Conservation (phyloP, 2,329 filamentous ascomycete genomes). For the Ophiostoma perfectum region DNA sequence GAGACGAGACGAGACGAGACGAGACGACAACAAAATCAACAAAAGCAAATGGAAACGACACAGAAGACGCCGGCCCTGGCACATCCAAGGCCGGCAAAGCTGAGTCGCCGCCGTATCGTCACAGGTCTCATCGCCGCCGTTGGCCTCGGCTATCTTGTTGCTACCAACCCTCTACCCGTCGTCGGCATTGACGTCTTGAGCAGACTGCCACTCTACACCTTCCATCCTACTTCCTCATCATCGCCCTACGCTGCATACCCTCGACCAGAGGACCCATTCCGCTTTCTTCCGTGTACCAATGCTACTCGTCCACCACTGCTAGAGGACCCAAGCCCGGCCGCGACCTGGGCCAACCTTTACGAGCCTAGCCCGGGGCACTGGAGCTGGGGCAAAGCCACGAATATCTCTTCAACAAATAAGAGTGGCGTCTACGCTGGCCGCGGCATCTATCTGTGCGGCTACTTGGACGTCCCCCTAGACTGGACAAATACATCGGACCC, state of each 20-base stretch:
- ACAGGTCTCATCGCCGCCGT: not conserved
- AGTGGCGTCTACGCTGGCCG: not conserved
- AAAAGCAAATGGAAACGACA: not conserved
- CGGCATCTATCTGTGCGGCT: constrained; percentile 42
- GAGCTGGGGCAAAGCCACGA: not conserved
- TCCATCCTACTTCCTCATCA: not conserved
- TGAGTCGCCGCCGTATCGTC: not conserved
- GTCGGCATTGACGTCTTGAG: not conserved
- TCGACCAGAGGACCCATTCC: not conserved
- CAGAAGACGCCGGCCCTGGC: not conserved
- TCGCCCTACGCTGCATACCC: not conserved
- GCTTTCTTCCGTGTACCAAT: not conserved
- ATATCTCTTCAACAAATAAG: not conserved
- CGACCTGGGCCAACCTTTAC: not conserved
- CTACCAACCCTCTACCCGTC: not conserved
- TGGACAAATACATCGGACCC: constrained; percentile 42
- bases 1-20: too few species aligned
- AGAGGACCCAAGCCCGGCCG: not conserved
- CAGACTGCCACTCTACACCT: not conserved
- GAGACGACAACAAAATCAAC: too few species aligned
- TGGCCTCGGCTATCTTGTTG: not conserved
- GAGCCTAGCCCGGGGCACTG: not conserved
- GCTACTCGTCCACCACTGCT: not conserved
- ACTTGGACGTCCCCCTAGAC: constrained; percentile 45
- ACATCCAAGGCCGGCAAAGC: not conserved